Conservation (phyloP, 169 alveolate genomes). For the Perkinsus chesapeaki region DNA sequence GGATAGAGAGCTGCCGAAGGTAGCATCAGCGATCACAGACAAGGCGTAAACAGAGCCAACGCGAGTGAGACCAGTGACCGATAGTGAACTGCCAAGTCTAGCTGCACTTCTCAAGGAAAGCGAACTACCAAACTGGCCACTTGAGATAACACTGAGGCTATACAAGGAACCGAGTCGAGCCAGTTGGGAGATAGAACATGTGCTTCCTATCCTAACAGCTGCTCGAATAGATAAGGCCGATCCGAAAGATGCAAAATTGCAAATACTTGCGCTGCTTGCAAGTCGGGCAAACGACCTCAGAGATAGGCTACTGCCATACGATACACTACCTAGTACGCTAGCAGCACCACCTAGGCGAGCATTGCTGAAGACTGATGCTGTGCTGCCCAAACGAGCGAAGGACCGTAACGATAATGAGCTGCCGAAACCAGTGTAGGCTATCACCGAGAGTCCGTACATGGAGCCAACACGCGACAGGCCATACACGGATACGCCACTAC, state of each 20-base stretch:
- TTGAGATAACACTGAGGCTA: background rate
- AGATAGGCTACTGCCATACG: conserved; percentile 3
- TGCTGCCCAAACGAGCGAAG: background rate
- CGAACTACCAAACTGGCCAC: background rate
- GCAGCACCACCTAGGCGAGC: background rate
- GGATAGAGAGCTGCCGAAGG: background rate
- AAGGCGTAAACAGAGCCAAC: background rate
- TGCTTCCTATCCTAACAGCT: background rate
- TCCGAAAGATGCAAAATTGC: background rate
- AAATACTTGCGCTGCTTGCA: background rate
- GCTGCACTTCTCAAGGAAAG: background rate
- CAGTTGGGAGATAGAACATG: background rate
- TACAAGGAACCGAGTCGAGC: background rate
- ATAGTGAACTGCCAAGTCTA: background rate
- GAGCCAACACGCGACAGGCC: background rate
- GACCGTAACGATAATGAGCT: background rate
- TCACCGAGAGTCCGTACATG: background rate
- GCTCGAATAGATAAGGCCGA: background rate
- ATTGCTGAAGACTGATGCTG: background rate
- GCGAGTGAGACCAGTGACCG: background rate
- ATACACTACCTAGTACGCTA: background rate
- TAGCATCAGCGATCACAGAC: background rate
- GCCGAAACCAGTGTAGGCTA: background rate
- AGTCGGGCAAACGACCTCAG: background rate
- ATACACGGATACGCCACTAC: background rate